Evolutionary conservation across 2,329 filamentous ascomycete genomes (phyloP).

Genomic region (Exophiala bonariae): DNA sequence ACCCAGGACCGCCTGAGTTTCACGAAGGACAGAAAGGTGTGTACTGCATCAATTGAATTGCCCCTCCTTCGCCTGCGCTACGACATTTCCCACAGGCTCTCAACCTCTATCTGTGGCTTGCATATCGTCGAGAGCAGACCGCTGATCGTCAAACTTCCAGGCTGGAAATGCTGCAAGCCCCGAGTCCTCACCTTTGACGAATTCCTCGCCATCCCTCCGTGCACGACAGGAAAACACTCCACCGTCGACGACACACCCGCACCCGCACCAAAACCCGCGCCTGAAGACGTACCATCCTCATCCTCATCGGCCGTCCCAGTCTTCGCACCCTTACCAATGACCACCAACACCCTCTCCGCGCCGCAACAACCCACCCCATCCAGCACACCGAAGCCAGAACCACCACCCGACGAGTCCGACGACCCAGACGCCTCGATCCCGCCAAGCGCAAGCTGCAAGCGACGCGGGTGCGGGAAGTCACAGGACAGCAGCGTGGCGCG

Average conservation of each 20-base stretch:
- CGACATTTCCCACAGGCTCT: too few relatives aligned
- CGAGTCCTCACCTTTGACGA: conserved; percentile 97
- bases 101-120: too few relatives aligned
- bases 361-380: conserved; percentile 36
- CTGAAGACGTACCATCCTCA: conserved; percentile 21
- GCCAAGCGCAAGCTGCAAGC: conserved; percentile 72
- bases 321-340: conserved; percentile 18
- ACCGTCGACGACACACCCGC: conserved; percentile 72
- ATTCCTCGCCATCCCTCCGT: conserved; percentile 89
- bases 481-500: conserved; percentile 52
- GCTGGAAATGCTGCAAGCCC: conserved; percentile 99
- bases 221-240: conserved; percentile 89
- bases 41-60: conserved; percentile 16
- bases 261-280: conserved; percentile 38
- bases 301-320: conserved; percentile 18
- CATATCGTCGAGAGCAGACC: too few relatives aligned
- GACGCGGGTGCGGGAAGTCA: conserved; percentile 66
- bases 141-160: too few relatives aligned
- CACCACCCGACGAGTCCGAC: conserved; percentile 82
- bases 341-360: conserved; percentile 30
- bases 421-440: conserved; percentile 74
- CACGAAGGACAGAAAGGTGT: conserved; percentile 98
- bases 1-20: conserved; percentile 90
- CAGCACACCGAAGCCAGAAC: conserved; percentile 56
- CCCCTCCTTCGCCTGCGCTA: too few relatives aligned